phyloP scores from a whole-genome alignment of 805 yeast genomes.

The Ogataea trehalophila region DNA sequence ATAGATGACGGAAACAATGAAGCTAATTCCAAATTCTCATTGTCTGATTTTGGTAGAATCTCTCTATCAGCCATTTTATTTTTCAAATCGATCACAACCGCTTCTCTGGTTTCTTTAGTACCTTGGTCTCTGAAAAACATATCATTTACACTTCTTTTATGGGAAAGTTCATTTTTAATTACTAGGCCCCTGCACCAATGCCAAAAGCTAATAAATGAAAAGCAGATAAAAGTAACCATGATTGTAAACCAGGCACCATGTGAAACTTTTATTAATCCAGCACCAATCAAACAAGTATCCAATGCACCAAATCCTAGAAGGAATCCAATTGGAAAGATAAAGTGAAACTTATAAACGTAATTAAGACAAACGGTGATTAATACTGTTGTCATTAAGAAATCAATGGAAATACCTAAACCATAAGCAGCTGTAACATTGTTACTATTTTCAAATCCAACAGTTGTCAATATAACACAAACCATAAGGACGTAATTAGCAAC shows the following conservation, averaged over 20 bases:
- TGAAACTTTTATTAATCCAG: conserved; percentile 47
- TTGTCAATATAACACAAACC: conserved; percentile 45
- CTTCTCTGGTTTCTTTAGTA: conserved; percentile 18
- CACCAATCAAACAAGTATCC: conserved; percentile 41
- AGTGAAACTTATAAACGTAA: conserved; percentile 38
- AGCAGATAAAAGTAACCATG: conserved; percentile 36
- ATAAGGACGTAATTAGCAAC: conserved; percentile 44
- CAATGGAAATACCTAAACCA: conserved; percentile 55
- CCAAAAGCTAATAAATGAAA: conserved; percentile 40
- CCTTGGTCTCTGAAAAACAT: conserved; percentile 25
- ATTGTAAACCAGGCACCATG: conserved; percentile 64
- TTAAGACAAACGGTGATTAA: conserved; percentile 42
- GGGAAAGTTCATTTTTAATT: conserved; percentile 32
- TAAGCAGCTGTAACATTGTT: conserved; percentile 53
- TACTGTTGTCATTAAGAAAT: conserved; percentile 47
- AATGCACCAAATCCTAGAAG: conserved; percentile 40
- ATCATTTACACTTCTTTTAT: conserved; percentile 23
- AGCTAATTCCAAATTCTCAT: not conserved
- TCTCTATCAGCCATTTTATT: not conserved
- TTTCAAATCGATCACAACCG: conserved; percentile 16
- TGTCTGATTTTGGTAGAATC: conserved; percentile 1
- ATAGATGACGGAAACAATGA: not conserved
- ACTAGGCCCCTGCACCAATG: conserved; percentile 41
- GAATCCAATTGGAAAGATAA: conserved; percentile 33
- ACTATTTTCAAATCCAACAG: conserved; percentile 48